Base-by-base conservation (phyloP, 345 rosid species). In the Gossypioides kirkii region DNA sequence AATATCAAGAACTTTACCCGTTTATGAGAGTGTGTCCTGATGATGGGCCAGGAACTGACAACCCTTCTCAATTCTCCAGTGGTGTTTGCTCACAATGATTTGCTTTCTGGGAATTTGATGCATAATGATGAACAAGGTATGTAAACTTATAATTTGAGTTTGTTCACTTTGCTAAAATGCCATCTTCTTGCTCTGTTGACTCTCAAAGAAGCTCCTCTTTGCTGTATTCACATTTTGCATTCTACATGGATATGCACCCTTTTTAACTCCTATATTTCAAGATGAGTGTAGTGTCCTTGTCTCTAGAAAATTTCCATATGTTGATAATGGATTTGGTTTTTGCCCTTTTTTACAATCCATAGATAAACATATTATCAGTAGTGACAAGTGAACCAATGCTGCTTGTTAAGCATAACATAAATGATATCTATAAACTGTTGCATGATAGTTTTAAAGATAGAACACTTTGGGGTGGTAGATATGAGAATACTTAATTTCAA, bases 41-140 rank as follows among this genome's bases (percentile, higher is more conserved):
- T 82, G 71, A 65, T 82, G 86, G 84, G 82, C 77, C 97, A 95
- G 99, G 98, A 92, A 81, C 81, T 92, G 82, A 81, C 98, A 38
- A 85, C 78, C 74, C 78, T 59, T 78, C 89, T 95, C 69, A 85
- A 86, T 62, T 66, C 98, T 75, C 91, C 98, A 0, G 94, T 92
- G 72, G 98, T 95, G 77, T 95, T 89, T 85, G 82, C 93, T 68
- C 99, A 95, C 76, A 95, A 92, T 74, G 99, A 95, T 86, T 83
- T 95, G 82, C 96, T 95, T 41, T 92, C 94, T 14, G 99, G 98
- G 72, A 95, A 95, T 77, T 66, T 95, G 73, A 95, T 95, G 99
- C 77, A 84, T 47, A 95, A 91, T 71, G 98, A 88, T 10, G 94
- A 86, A 55, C 87, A 88, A 87, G 99, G 98, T 92, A 61, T 67